Base-by-base conservation (phyloP, 1,284 basidiomycete species). In the Mycosarcoma mackinlayi region DNA sequence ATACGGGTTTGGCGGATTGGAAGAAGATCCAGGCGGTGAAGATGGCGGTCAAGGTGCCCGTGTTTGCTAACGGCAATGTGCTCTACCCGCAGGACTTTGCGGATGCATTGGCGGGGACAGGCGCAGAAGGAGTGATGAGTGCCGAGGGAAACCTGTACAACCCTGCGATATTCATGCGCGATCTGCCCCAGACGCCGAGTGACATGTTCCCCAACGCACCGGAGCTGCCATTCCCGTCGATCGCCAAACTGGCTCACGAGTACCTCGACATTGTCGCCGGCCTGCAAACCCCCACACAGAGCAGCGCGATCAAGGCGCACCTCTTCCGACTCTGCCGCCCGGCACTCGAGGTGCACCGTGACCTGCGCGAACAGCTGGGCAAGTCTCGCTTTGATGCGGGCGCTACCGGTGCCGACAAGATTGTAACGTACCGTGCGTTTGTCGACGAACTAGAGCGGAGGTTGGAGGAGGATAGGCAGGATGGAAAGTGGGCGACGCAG, bases 1-100 rank as follows among this genome's bases (percentile, higher is more conserved):
- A 75, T 34, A 76, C 62, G 52, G 93, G 93, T 6, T 83, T 94
- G 1, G 93, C 93, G 1, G 92, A 93, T 72, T 96, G 84, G 84
- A 49, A 40, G n/a, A 89, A 93, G 83, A 94, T 96, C 77, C 86
- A 86, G 16, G 90, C 91, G 0, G 92, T 96, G 66, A 94, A 93
- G 83, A 83, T 91, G 74, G 91, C 92, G 0, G 92, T 97, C 27
- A 89, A 88, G 2, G 88, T 98, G 0, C 95, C 95, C 0, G 94
- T 98, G 2, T 92, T 98, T 79, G 94, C 95, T 0, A 98, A 98
- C 82, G 95, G 95, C n/a, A 98, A 98, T 82, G 88, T 98, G 47
- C 87, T 98, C 10, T 93, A 88, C 83, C 87, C 90, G 42, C 87
- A 89, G 23, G 94, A 98, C 82, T 88, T 94, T 48, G 86, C 87